Evolutionary conservation across 768 basidiomycete species (phyloP), one percentile per base, ranked within the genome.

Genomic region (Russula sp.): DNA sequence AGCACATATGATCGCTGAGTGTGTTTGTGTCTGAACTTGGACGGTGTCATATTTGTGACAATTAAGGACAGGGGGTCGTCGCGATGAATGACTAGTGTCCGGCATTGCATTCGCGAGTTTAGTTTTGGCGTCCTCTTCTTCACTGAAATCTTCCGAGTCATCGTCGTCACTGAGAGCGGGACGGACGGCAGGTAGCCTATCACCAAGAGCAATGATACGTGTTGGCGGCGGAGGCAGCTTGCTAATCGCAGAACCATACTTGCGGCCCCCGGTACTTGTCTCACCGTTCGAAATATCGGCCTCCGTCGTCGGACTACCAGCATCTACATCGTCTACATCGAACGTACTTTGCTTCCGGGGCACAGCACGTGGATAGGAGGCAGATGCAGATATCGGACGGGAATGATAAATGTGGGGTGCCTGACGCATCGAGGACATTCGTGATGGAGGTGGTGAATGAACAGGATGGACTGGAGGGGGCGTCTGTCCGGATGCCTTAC

Each of bases 161-260:
- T 34, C 79, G 79, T 44, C 75, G 79, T 44, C 75, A 83, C 61
- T 60, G 75, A 70, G 57, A 80, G 78, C 0, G 79, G 79, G 80
- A 30, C 86, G 81, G 28, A 83, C 72, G 2, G 87, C 82, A 7
- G 90, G 89, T 18, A 90, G 79, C 69, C 84, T 89, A 68, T 86
- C 87, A 0, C 88, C 86, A 0, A 81, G 77, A 1, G 76, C 88
- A 51, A 91, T 90, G 0, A 78, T 86, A 6, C 90, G 87, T 0
- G 85, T 88, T 0, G 90, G 90, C 0, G 90, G 90, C 0, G 90
- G 90, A 0, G 83, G 88, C 26, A 86, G 80, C 24, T 65, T 65
- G 40, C 53, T n/a, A 38, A 42, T 51, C 30, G 50, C 24, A 20
- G 60, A 61, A 14, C 59, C 60, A 28, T 44, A 36, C 48, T 28